Evolutionary conservation across 2,329 filamentous ascomycete genomes (phyloP).

Genomic region (Colletotrichum musicola): DNA sequence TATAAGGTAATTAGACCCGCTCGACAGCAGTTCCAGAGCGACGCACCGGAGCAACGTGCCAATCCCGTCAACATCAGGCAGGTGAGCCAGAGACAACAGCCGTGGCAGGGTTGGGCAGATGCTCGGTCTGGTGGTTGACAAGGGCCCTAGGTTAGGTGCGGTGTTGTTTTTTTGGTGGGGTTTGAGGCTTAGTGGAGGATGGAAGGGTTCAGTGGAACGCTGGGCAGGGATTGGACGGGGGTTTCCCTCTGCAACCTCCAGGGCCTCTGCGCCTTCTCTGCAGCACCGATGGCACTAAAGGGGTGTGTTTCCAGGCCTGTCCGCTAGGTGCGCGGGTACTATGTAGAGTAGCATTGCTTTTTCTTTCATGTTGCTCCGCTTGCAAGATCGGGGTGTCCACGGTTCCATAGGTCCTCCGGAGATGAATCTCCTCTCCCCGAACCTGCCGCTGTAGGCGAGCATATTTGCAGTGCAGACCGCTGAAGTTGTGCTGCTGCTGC

Average conservation of each 20-base stretch:
- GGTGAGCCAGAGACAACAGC: conserved; percentile 5
- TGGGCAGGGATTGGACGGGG: conserved; percentile 24
- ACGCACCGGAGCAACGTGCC: conserved; percentile 11
- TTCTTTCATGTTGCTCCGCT: conserved; percentile 9
- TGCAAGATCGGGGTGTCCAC: conserved; percentile 31
- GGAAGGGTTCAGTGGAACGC: conserved; percentile 28
- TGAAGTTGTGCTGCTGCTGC: neutral
- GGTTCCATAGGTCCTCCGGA: conserved; percentile 34
- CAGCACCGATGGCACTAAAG: conserved; percentile 25
- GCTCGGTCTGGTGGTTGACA: conserved; percentile 4
- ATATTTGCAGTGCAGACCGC: conserved; percentile 1
- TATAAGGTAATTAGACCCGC: conserved; percentile 3
- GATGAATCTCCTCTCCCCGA: conserved; percentile 36
- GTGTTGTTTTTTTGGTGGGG: conserved; percentile 34
- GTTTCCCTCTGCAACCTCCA: neutral
- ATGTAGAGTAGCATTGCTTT: conserved; percentile 10
- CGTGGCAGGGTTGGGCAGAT: conserved; percentile 17
- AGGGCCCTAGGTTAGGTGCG: neutral
- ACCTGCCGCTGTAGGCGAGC: neutral
- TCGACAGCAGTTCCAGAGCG: neutral
- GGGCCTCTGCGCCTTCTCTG: conserved; percentile 23
- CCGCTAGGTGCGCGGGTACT: neutral
- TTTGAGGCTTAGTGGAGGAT: conserved; percentile 26
- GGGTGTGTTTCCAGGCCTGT: neutral
- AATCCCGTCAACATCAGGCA: conserved; percentile 22